Base-by-base conservation (phyloP, 768 basidiomycete genomes). In the Trametes cubensis region DNA sequence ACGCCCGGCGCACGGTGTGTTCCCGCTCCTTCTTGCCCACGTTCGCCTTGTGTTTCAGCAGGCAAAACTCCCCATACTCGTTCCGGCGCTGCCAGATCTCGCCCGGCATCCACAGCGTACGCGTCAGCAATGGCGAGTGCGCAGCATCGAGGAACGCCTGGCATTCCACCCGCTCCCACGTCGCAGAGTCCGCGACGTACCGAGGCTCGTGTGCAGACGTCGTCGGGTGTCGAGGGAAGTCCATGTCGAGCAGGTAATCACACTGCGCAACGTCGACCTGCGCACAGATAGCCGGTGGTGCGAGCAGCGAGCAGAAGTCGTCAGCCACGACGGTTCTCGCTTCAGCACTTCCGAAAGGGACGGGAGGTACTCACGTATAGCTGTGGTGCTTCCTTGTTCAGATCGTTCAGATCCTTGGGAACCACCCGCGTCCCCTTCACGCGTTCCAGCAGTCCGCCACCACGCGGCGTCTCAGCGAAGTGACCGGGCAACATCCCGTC, bases 181-280 rank as follows among this genome's bases (percentile, higher is more conserved):
- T 85, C 17, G 79, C 74, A 44, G 73, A 72, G 69, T 94, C 85
- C 23, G 79, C 66, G 26, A 84, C 83, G 73, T 93, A 95, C 38
- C 94, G 88, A n/a, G 92, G 94, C 70, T 97, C 95, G 48, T 84
- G 74, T 5, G 66, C 34, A 15, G 86, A 83, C 40, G 71, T 72
- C 13, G 75, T 71, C 2, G 89, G 83, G 64, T 90, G 85, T 0
- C 77, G 74, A 0, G 95, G 94, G 72, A 92, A 93, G 76, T 95
- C 90, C 45, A 93, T 83, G 73, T 98, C 94, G 64, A 99, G 80
- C 61, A 99, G 79, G 75, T 96, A 98, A 73, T 93, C 90, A 72
- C 97, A 99, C 42, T 83, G 78, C 21, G 83, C 77, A 21, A 86
- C 76, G 25, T 88, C 79, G 34, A 92, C 88, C 96, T 90, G 59